These are phyloP conservation scores for Diddensiella santjacobensis DNA, from an alignment of 805 yeast genomes.

Conservation along the genomic window DNA sequence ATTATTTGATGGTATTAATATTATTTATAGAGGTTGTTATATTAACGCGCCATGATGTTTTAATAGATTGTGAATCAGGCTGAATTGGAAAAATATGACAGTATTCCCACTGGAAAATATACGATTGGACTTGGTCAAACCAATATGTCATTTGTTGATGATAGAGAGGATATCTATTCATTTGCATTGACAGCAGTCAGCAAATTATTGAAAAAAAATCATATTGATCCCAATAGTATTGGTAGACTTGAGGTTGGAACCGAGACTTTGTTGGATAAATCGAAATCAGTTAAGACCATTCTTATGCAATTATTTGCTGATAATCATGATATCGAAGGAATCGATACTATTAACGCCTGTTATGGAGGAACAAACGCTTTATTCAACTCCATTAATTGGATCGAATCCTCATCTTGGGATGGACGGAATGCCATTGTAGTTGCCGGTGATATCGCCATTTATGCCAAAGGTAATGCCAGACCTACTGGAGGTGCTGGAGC, in stretches of 20 bases:
- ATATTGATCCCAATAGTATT: constrained; percentile 72
- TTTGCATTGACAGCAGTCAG: constrained; percentile 85
- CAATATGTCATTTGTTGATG: constrained; percentile 95
- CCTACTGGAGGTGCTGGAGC: constrained; percentile 99
- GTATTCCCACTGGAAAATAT: constrained; percentile 89
- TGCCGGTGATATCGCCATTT: constrained; percentile 96
- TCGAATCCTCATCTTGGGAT: constrained; percentile 95
- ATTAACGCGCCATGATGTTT: too few relatives aligned
- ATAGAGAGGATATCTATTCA: constrained; percentile 95
- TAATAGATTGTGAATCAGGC: constrained; percentile 65
- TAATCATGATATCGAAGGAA: constrained; percentile 89
- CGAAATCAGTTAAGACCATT: constrained; percentile 93
- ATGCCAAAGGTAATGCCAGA: constrained; percentile 96
- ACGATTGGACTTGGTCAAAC: constrained; percentile 99
- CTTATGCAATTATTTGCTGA: constrained; percentile 89
- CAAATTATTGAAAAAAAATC: constrained; percentile 71
- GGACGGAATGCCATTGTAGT: constrained; percentile 97
- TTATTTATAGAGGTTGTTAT: too few relatives aligned
- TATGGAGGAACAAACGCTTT: constrained; percentile 98
- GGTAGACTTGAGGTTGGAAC: constrained; percentile 99
- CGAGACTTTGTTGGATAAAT: constrained; percentile 93
- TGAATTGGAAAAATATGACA: constrained; percentile 80
- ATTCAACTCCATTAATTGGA: constrained; percentile 91
- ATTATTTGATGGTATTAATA: too few relatives aligned
- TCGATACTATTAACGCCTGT: constrained; percentile 95